phyloP scores from a whole-genome alignment of 371 early-diverging fungal genomes.

The Chytridium lagenaria region DNA sequence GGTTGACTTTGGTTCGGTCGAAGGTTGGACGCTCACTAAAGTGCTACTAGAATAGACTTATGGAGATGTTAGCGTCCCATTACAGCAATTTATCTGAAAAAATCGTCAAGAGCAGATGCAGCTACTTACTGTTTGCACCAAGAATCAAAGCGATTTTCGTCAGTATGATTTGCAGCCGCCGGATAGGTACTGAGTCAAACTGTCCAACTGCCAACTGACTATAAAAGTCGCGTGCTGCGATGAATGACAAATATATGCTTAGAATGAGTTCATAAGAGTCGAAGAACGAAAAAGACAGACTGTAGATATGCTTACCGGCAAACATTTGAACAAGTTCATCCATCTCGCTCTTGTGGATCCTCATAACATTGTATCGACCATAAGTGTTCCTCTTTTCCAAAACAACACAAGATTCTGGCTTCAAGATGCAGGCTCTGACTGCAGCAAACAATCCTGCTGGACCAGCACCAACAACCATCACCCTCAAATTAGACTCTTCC shows the following conservation, averaged over 20 bases:
- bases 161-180: constrained; percentile 11
- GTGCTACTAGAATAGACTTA: constrained; percentile 14
- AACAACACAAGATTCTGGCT: background rate
- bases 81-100: no score
- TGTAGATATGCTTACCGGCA: background rate
- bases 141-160: constrained; percentile 12
- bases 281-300: background rate
- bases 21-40: no score
- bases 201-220: background rate
- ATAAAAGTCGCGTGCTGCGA: constrained; percentile 17
- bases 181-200: constrained; percentile 18
- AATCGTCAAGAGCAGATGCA: no score
- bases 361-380: constrained; percentile 16
- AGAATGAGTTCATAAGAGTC: background rate
- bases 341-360: constrained; percentile 15
- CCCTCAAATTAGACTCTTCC: background rate
- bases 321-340: constrained; percentile 18
- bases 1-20: background rate
- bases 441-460: constrained; percentile 17
- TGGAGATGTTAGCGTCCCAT: no score
- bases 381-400: constrained; percentile 5
- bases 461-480: constrained; percentile 11
- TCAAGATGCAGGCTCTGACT: background rate
- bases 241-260: background rate
- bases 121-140: constrained; percentile 1